Evolutionary conservation across 192 early-diverging fungal species (phyloP).

Genomic region (Entomortierella beljakovae): DNA sequence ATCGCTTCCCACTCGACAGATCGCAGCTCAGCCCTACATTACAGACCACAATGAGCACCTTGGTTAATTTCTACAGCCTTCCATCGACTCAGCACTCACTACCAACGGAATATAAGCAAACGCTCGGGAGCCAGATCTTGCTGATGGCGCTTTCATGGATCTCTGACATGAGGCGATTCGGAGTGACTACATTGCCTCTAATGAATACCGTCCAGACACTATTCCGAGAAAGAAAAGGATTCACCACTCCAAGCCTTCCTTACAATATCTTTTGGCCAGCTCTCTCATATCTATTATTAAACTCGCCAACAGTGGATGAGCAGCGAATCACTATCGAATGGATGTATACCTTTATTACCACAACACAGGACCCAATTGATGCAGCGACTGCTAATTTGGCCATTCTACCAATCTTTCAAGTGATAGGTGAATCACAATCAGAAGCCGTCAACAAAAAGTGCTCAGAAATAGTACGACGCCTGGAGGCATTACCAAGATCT

Average conservation of each 20-base stretch:
- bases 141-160: constrained; percentile 33
- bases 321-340: constrained; percentile 54
- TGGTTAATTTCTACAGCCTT: constrained; percentile 41
- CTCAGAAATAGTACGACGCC: constrained; percentile 36
- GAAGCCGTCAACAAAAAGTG: constrained; percentile 34
- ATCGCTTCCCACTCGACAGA: constrained; percentile 30
- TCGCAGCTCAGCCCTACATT: constrained; percentile 20
- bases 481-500: constrained; percentile 35
- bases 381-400: constrained; percentile 52
- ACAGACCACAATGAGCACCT: constrained; percentile 14
- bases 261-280: constrained; percentile 52
- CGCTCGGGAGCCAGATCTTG: constrained; percentile 25
- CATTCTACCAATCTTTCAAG: constrained; percentile 64
- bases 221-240: constrained; percentile 25
- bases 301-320: constrained; percentile 58
- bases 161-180: constrained; percentile 34
- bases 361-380: not conserved
- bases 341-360: constrained; percentile 29
- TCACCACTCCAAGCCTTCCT: constrained; percentile 16
- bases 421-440: constrained; percentile 54
- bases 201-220: constrained; percentile 24
- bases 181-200: constrained; percentile 18
- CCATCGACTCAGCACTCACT: constrained; percentile 33
- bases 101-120: constrained; percentile 11
- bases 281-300: constrained; percentile 58